A percentile compares a stretch with the other conserved stretches of the same genome.
Evolutionary conservation across 2,329 filamentous ascomycete species (phyloP).

Genomic region (Decorospora gaudefroyi): DNA sequence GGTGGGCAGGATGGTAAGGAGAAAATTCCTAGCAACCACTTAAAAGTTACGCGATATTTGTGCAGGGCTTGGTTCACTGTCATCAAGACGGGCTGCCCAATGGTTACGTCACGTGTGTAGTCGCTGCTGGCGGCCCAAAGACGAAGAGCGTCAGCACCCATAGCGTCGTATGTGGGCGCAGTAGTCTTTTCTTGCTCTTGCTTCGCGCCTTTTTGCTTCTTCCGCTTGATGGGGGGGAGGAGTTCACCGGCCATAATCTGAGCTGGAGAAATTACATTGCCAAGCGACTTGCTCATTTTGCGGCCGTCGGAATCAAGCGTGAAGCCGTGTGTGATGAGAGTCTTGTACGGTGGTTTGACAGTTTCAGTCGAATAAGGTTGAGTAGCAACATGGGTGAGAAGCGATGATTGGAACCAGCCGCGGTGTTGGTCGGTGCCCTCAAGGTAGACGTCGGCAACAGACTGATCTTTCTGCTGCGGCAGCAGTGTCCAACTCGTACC

Average conservation of each 20-base stretch:
- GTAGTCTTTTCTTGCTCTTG: conserved; percentile 38
- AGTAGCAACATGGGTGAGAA: conserved; percentile 80
- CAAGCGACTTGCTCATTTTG: conserved; percentile 98
- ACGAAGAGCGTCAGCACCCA: conserved; percentile 85
- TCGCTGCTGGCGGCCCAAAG: conserved; percentile 92
- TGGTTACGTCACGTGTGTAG: conserved; percentile 83
- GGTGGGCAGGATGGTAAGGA: conserved; percentile 49
- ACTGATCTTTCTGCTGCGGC: conserved; percentile 35
- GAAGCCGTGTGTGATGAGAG: conserved; percentile 93
- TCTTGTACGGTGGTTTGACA: conserved; percentile 74
- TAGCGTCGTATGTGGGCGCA: conserved; percentile 62
- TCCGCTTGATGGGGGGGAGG: conserved; percentile 69
- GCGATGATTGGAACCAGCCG: conserved; percentile 97
- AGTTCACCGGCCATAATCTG: conserved; percentile 86
- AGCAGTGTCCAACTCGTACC: conserved; percentile 82
- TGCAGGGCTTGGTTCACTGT: conserved; percentile 75
- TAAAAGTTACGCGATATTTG: conserved; percentile 88
- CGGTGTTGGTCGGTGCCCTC: conserved; percentile 96
- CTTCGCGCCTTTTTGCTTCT: conserved; percentile 56
- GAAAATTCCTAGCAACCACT: conserved; percentile 79
- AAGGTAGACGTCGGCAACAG: conserved; percentile 81
- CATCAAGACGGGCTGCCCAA: conserved; percentile 77
- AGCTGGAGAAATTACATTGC: conserved; percentile 79
- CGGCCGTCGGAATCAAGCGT: conserved; percentile 86
- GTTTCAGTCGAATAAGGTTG: conserved; percentile 43